These are phyloP conservation scores for Lepiota subincarnata DNA, from an alignment of 768 basidiomycete genomes.

Conservation along the genomic window DNA sequence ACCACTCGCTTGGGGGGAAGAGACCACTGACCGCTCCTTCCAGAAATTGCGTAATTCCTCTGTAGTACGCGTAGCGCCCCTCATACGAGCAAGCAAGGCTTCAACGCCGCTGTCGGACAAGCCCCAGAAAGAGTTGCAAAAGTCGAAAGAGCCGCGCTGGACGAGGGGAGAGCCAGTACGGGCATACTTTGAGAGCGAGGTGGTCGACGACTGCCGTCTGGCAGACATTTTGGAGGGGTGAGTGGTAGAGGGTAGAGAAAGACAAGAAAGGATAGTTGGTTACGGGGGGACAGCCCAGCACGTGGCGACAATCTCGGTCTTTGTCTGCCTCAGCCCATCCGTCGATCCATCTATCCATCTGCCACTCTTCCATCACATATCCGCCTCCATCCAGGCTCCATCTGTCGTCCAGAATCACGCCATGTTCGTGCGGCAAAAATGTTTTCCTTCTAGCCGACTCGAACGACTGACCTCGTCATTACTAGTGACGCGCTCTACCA, in stretches of 20 bases:
- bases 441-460: conserved; percentile 32
- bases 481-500: conserved; percentile 56
- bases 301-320: conserved; percentile 3
- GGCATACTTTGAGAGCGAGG: conserved; percentile 71
- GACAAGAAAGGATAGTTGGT: conserved; percentile 3
- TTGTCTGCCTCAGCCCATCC: background rate
- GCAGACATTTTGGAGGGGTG: conserved; percentile 49
- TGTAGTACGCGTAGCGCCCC: conserved; percentile 79
- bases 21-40: conserved; percentile 79
- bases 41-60: conserved; percentile 87
- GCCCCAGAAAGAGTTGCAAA: conserved; percentile 98
- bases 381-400: background rate
- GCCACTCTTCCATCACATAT: background rate
- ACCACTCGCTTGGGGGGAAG: background rate
- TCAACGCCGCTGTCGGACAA: conserved; percentile 82
- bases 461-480: conserved; percentile 36
- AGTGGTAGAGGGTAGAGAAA: conserved; percentile 7
- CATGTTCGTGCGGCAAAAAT: background rate
- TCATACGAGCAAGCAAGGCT: conserved; percentile 85
- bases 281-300: conserved; percentile 1
- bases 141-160: conserved; percentile 64
- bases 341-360: background rate
- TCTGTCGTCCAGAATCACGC: background rate
- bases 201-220: conserved; percentile 76
- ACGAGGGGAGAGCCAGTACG: conserved; percentile 47